Evolutionary conservation across 2,329 filamentous ascomycete genomes (phyloP), one percentile per base, ranked within the genome.

Genomic region (Chrysosporium keratinophilum): DNA sequence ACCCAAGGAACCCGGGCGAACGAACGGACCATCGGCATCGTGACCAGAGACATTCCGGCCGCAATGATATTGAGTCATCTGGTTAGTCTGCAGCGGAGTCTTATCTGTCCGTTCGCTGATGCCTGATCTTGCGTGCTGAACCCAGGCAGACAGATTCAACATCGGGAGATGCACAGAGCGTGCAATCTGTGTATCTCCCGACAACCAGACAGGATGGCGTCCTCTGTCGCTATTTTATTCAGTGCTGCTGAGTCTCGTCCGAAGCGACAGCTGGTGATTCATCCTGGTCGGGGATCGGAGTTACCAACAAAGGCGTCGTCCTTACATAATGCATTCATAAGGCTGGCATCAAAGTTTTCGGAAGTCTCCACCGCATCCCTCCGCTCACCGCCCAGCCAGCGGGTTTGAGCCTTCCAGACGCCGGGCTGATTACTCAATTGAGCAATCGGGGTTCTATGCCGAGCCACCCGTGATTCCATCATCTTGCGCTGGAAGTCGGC

Each of bases 381-480:
- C 33, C 35, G 33, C 33, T 40, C 47, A 42, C 48, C 48, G 39
- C 39, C 40, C 48, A 50, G 33, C 17, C 39, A n/a, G 5, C 6
- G 17, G 4, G 9, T 10, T 17, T 37, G 11, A 19, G 31, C 9
- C 1, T 31, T 42, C 20, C 47, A 50, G 47, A 11, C 20, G 37
- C 14, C 28, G 39, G 48, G 40, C 39, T 20, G 49, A 51, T 42
- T 50, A 23, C 49, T 44, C 49, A 42, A 43, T 43, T 5, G 31
- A 47, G 42, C 34, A 46, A 47, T 41, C 50, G 37, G 50, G 42
- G 50, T 46, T 40, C 39, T 5, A 14, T 46, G 42, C 50, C 50
- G 50, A 53, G 50, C 50, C 50, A 46, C 42, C 50, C 19, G 43
- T 28, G 23, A 28, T 28, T 28, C 23, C 23, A 28, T 28, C n/a